Conservation (phyloP, 2,329 filamentous ascomycete species). For the Ceratocystis destructans region DNA sequence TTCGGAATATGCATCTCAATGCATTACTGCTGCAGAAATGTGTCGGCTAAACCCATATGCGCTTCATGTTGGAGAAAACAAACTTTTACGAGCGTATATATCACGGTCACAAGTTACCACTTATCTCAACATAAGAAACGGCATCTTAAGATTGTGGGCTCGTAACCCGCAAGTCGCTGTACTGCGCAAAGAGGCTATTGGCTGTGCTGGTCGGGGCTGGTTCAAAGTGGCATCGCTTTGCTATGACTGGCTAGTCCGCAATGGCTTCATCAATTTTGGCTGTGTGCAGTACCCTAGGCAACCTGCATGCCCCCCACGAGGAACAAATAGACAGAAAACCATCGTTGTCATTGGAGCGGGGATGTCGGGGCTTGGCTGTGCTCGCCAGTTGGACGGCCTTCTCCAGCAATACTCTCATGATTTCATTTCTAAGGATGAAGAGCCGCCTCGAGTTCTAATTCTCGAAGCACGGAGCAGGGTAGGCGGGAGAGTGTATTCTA, state of each 20-base stretch:
- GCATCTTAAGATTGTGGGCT: conserved; percentile 80
- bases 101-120: conserved; percentile 82
- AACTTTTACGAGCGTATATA: conserved; percentile 64
- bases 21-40: conserved; percentile 75
- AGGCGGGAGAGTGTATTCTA: conserved; percentile 88
- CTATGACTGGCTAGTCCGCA: conserved; percentile 80
- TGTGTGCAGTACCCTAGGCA: conserved; percentile 40
- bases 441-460: conserved; percentile 60
- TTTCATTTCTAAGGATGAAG: conserved; percentile 51
- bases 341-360: conserved; percentile 83
- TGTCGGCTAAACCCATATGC: conserved; percentile 83
- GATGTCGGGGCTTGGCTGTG: conserved; percentile 85
- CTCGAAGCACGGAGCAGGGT: conserved; percentile 78
- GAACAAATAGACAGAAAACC: conserved; percentile 46
- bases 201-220: conserved; percentile 79
- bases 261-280: conserved; percentile 93
- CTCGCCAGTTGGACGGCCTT: conserved; percentile 76
- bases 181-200: conserved; percentile 70
- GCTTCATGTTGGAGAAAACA: conserved; percentile 72
- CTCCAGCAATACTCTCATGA: conserved; percentile 64
- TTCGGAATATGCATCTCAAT: conserved; percentile 78
- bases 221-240: conserved; percentile 79
- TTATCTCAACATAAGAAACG: conserved; percentile 92
- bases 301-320: conserved; percentile 41
- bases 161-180: conserved; percentile 74